Base-by-base conservation (phyloP, 2,329 filamentous ascomycete genomes). In the Sarocladium brachiariae region DNA sequence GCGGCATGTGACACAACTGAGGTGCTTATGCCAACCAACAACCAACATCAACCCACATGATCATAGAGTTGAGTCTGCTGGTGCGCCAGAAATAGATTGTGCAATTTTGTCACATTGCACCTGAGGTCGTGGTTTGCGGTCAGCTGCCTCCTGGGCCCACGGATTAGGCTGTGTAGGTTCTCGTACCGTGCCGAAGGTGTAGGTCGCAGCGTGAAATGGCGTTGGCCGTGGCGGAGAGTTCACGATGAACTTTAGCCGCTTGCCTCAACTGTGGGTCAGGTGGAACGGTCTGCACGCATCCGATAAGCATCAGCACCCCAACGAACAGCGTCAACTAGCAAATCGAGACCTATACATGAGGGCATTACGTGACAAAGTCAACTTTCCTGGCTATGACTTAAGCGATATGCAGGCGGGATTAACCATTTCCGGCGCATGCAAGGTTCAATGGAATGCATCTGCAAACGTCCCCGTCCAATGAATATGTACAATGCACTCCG, bases 281-380 rank as follows among this genome's bases (percentile, higher is more conserved):
- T 31, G 27, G 27, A 31, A n/a, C 27, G 27, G 27, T 31, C 7
- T 31, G 27, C 27, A 31, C 27, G 27, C 27, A 31, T 31, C 27
- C 27, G 46, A 49, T 39, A 21, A 21, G 35, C 25, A 48, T 23
- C 35, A 24, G n/a, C 33, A 46, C 16, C 35, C n/a, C n/a, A n/a
- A n/a, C n/a, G n/a, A n/a, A n/a, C n/a, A n/a, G n/a, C n/a, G n/a
- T n/a, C n/a, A n/a, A n/a, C n/a, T n/a, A n/a, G n/a, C n/a, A n/a
- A n/a, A n/a, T n/a, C n/a, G n/a, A n/a, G n/a, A n/a, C n/a, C n/a
- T n/a, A n/a, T n/a, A n/a, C n/a, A n/a, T n/a, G n/a, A n/a, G n/a
- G n/a, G n/a, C n/a, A n/a, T n/a, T n/a, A n/a, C n/a, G n/a, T n/a
- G n/a, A n/a, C n/a, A n/a, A n/a, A n/a, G n/a, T n/a, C n/a, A n/a